Base-by-base conservation (phyloP, 495 filamentous ascomycete species). In the Xylaria sp. region DNA sequence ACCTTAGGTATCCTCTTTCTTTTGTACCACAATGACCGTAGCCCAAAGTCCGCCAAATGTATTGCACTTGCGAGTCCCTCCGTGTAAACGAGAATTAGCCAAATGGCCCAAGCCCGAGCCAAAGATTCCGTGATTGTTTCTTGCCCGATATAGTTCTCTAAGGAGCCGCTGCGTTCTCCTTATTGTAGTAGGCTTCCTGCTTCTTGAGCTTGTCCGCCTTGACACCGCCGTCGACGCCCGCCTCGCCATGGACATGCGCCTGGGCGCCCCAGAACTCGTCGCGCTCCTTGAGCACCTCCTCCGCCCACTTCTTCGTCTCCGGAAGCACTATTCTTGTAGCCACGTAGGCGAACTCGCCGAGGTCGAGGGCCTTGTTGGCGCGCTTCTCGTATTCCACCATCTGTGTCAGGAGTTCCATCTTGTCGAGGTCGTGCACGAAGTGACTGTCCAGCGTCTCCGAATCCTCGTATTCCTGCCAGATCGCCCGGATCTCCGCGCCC, bases 361-460 rank as follows among this genome's bases (percentile, higher is more conserved):
- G 83, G 79, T 98, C 93, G 65, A 93, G 79, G 72, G 81, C 72
- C 55, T 87, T 85, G 43, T 90, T 79, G 35, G 88, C 81, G 15
- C 85, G 82, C 74, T 91, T 93, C 87, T 99, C 96, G 78, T 99
- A 99, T 80, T 99, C 96, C 26, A 97, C 85, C 91, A 97, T 97
- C 84, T 99, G 96, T 78, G 96, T 81, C 57, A 99, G 79, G 46
- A 99, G 82, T 83, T 99, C 96, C 79, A 98, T 90, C 86, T 98
- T 97, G 80, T 99, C 96, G 67, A 99, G 88, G 82, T 98, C 96
- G 76, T 99, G 96, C 19, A 99, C 97, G 72, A 94, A 99, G 71
- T 89, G 82, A 66, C 92, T 91, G 81, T 98, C 94, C 46, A 89
- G 81, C 35, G 96, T 98, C 81, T 89, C 81, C 8, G 89, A 89